Percentiles rank a stretch among this genome's conserved stretches.
These are phyloP conservation scores for Epichloe coenophiala DNA, from an alignment of 2,329 filamentous ascomycete species.

Conservation along the genomic window DNA sequence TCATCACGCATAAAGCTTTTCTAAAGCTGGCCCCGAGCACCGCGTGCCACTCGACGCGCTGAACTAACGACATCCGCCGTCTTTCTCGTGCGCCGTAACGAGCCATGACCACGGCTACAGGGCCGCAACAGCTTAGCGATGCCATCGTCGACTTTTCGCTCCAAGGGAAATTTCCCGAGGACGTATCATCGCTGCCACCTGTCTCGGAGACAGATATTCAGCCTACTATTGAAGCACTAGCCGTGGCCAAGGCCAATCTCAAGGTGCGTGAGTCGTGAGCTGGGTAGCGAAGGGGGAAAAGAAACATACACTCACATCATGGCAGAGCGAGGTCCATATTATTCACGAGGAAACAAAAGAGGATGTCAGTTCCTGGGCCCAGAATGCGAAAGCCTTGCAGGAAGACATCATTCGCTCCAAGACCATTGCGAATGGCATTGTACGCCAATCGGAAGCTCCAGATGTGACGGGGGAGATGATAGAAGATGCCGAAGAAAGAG, in stretches of 20 bases:
- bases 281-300: not conserved
- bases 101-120: constrained; percentile 19
- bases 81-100: not conserved
- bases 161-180: constrained; percentile 27
- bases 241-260: constrained; percentile 21
- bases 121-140: constrained; percentile 22
- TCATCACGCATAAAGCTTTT: not conserved
- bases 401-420: constrained; percentile 74
- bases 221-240: constrained; percentile 26
- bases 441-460: constrained; percentile 58
- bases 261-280: constrained; percentile 20
- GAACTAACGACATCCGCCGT: not conserved
- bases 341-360: constrained; percentile 66
- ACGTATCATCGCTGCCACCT: constrained; percentile 22
- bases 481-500: constrained; percentile 38
- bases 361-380: constrained; percentile 76
- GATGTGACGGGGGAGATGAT: constrained; percentile 38
- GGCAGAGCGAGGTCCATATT: constrained; percentile 49
- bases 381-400: constrained; percentile 71
- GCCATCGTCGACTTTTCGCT: constrained; percentile 27
- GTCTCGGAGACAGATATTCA: constrained; percentile 24
- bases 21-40: not conserved
- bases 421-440: constrained; percentile 66
- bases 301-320: constrained; percentile 1
- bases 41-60: not conserved